Evolutionary conservation across 495 filamentous ascomycete genomes (phyloP).

Genomic region (Talaromyces liani): DNA sequence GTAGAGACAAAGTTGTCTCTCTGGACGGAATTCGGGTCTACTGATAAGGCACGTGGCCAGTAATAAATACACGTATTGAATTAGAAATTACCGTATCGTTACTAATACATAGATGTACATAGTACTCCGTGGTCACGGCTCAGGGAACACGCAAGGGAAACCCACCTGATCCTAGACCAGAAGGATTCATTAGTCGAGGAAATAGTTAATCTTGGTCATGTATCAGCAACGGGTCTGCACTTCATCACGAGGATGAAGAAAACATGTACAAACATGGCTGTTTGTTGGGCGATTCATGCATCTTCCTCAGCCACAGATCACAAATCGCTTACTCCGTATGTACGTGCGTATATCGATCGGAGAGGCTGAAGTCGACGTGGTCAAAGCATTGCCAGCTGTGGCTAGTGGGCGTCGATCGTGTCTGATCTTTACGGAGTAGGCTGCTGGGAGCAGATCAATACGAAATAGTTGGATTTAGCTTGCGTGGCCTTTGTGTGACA

Average conservation of each 20-base stretch:
- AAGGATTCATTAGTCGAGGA: background rate
- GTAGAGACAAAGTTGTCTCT: background rate
- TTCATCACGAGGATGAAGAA: background rate
- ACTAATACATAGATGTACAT: background rate
- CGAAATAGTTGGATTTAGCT: background rate
- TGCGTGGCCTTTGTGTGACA: background rate
- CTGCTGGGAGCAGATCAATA: background rate
- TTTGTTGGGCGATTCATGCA: background rate
- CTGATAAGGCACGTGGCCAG: background rate
- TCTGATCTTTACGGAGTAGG: background rate
- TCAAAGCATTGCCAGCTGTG: background rate
- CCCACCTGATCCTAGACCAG: background rate
- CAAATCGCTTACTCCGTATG: background rate
- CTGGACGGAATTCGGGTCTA: background rate
- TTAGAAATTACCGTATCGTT: background rate
- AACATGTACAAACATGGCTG: background rate
- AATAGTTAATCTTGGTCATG: background rate
- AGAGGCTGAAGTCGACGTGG: background rate
- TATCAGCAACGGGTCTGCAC: background rate
- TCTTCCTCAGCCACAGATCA: background rate
- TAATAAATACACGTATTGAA: background rate
- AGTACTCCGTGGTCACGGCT: background rate
- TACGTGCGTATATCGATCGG: background rate
- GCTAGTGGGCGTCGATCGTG: conserved; percentile 3
- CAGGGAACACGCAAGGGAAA: background rate